Evolutionary conservation across 805 yeast genomes (phyloP).

Genomic region (Teunomyces kruisii): DNA sequence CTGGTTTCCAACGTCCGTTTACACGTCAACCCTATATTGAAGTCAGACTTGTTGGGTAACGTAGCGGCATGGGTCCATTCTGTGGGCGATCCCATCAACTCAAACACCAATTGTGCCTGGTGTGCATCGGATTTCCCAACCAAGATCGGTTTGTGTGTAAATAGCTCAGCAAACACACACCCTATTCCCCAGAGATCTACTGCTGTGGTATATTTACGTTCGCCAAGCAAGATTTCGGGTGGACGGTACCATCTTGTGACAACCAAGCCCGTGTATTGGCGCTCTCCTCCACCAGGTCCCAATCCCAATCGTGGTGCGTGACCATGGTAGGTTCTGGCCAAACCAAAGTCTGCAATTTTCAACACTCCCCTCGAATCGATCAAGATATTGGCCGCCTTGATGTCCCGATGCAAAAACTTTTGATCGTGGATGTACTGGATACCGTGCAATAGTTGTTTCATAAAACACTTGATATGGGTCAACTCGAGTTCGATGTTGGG

Average conservation of each 20-base stretch:
- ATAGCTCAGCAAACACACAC: conserved; percentile 91
- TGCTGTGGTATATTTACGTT: conserved; percentile 84
- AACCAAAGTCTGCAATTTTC: conserved; percentile 93
- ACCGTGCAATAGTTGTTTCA: conserved; percentile 77
- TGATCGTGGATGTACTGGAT: conserved; percentile 73
- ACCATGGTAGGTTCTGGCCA: conserved; percentile 77
- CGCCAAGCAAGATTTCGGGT: conserved; percentile 88
- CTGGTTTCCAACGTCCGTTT: conserved; percentile 48
- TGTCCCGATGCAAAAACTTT: conserved; percentile 76
- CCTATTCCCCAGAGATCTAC: conserved; percentile 98
- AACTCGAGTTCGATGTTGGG: conserved; percentile 60
- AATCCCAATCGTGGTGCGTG: conserved; percentile 50
- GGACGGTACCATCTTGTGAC: conserved; percentile 98
- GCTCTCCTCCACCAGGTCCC: conserved; percentile 60
- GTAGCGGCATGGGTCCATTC: conserved; percentile 61
- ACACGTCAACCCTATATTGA: conserved; percentile 45
- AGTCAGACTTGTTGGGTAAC: conserved; percentile 56
- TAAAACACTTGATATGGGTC: conserved; percentile 77
- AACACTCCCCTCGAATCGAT: conserved; percentile 73
- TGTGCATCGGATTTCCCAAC: conserved; percentile 85
- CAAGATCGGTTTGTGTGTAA: conserved; percentile 75
- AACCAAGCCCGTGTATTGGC: conserved; percentile 62
- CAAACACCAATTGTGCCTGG: conserved; percentile 81
- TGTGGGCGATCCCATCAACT: conserved; percentile 78
- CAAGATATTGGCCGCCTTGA: conserved; percentile 93